phyloP scores from a whole-genome alignment of 768 basidiomycete species.

The Trametes cinnabarina region DNA sequence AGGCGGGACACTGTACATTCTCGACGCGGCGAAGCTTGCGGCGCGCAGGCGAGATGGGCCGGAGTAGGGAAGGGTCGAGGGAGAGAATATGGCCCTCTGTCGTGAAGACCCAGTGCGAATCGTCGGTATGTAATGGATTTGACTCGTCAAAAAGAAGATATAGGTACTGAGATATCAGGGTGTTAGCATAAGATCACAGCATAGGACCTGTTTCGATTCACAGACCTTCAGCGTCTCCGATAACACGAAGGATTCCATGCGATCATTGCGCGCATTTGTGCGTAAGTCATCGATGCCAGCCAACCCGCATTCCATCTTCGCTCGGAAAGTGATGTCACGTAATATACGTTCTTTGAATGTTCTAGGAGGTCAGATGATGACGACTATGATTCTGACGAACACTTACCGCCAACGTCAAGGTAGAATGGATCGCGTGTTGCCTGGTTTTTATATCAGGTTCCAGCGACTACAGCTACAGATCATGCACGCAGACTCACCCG shows the following conservation, averaged over 20 bases:
- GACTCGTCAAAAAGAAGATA: slow-evolving; percentile 90
- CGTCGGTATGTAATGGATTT: slow-evolving; percentile 68
- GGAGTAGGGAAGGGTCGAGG: slow-evolving; percentile 55
- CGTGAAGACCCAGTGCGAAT: slow-evolving; percentile 88
- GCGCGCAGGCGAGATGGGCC: slow-evolving; percentile 55
- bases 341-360: slow-evolving; percentile 60
- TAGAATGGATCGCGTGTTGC: slow-evolving; percentile 93
- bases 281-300: slow-evolving; percentile 78
- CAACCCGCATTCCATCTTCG: slow-evolving; percentile 85
- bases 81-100: slow-evolving; percentile 92
- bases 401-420: slow-evolving; percentile 66
- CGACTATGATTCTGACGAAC: too few relatives aligned
- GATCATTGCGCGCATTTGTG: slow-evolving; percentile 76
- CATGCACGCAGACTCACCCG: slow-evolving; percentile 46
- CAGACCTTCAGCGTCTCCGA: slow-evolving; percentile 88
- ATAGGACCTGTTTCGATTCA: neutral
- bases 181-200: neutral
- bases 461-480: neutral
- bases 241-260: slow-evolving; percentile 97
- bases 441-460: slow-evolving; percentile 38
- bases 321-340: slow-evolving; percentile 66
- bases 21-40: slow-evolving; percentile 62
- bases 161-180: slow-evolving; percentile 63
- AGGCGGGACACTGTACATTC: slow-evolving; percentile 73
- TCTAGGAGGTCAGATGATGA: neutral